Conservation (phyloP, 345 rosid species). For the Citrus mangshanensis region DNA sequence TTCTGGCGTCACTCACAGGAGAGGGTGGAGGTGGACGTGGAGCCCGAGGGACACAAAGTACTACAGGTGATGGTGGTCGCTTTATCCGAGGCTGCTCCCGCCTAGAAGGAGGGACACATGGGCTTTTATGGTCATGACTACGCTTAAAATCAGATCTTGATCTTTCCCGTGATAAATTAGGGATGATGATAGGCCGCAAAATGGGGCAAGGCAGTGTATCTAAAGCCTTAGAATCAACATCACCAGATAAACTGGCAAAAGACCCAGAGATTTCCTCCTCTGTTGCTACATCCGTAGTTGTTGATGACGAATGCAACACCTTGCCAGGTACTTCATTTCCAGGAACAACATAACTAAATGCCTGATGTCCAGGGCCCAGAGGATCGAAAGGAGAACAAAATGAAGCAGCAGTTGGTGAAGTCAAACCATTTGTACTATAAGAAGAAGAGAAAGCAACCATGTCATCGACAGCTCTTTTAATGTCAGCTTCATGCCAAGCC, state of each 20-base stretch:
- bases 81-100: constrained; percentile 84
- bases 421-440: constrained; percentile 84
- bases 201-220: constrained; percentile 83
- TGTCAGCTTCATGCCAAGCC: constrained; percentile 98
- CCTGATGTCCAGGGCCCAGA: constrained; percentile 70
- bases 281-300: constrained; percentile 45
- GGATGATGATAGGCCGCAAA: constrained; percentile 89
- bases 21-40: constrained; percentile 96
- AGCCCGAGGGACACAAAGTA: constrained; percentile 93
- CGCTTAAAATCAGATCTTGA: constrained; percentile 69
- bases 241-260: constrained; percentile 50
- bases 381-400: constrained; percentile 91
- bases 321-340: constrained; percentile 80
- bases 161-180: constrained; percentile 64
- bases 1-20: constrained; percentile 82
- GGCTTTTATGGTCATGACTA: constrained; percentile 67
- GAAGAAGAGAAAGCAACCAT: constrained; percentile 97
- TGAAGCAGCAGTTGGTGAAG: constrained; percentile 91
- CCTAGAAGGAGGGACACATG: constrained; percentile 70
- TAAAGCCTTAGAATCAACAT: constrained; percentile 63
- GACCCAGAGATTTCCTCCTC: constrained; percentile 76
- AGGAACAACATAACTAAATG: constrained; percentile 77
- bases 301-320: constrained; percentile 56
- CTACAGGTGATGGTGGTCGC: constrained; percentile 96
- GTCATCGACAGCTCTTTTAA: constrained; percentile 93